Base-by-base conservation (phyloP, 2,329 filamentous ascomycete species). In the Cytospora piceicola region DNA sequence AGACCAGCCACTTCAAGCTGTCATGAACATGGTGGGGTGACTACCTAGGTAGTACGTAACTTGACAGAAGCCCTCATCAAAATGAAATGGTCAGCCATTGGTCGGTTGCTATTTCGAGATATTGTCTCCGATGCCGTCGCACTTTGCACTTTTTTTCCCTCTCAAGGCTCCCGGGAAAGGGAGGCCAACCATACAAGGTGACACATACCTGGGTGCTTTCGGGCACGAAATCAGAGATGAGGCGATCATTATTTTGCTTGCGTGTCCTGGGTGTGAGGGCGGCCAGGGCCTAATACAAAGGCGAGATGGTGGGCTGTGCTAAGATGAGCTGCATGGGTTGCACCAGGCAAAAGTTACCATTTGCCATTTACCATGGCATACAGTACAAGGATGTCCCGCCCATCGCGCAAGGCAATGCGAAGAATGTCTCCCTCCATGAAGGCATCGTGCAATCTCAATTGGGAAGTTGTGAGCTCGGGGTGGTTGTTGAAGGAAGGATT, bases 271-370 rank as follows among this genome's bases (percentile, higher is more conserved):
- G 27, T 29, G 27, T 29, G 27, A 46, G 42, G 36, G 49, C 27
- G 53, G 55, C 46, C 61, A 39, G n/a, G 53, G 24, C 24, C 27
- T 29, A n/a, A n/a, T n/a, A 20, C 53, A 56, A 36, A 36, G 34
- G 36, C 30, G 56, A 29, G 30, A 22, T 51, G 63, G 58, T 59
- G 39, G 34, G 34, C 34, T 36, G 34, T 36, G 34, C 24, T 63
- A 52, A 67, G 63, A 65, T 67, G 63, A 63, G 63, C 58, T 60
- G 56, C 66, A 61, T 58, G 63, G 36, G 24, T 29, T 62, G 58
- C 46, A 32, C 65, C 53, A 54, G 58, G 58, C 55, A 27, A 51
- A 30, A 12, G 20, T 58, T 55, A 15, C 14, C 58, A 55, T n/a
- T n/a, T n/a, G n/a, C n/a, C n/a, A n/a, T n/a, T n/a, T n/a, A n/a